These are phyloP conservation scores for Rasamsonia emersonii DNA, from an alignment of 2,329 filamentous ascomycete species.

Conservation along the genomic window DNA sequence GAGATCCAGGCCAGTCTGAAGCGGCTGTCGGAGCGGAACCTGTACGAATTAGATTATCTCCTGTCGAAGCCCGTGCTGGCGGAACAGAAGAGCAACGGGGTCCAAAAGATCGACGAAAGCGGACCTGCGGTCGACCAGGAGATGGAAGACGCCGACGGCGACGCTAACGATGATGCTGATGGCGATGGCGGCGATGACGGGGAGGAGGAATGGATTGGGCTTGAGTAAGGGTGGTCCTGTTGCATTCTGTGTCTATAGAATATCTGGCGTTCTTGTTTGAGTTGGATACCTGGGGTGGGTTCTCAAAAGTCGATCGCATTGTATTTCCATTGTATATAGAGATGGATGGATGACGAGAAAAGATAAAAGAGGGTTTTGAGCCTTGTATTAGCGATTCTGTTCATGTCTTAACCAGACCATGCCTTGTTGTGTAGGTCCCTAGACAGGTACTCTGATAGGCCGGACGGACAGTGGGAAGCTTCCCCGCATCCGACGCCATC, in stretches of 20 bases:
- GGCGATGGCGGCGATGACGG: slow-evolving; percentile 28
- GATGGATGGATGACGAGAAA: too few relatives aligned
- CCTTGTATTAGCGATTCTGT: too few relatives aligned
- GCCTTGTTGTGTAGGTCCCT: too few relatives aligned
- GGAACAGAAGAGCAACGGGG: slow-evolving; percentile 17
- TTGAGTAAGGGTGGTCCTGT: slow-evolving; percentile 33
- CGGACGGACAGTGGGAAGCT: too few relatives aligned
- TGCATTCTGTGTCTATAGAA: slow-evolving; percentile 12
- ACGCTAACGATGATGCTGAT: slow-evolving; percentile 33
- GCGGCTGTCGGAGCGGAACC: slow-evolving; percentile 75
- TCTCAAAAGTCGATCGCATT: slow-evolving; percentile 12
- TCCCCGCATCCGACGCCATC: too few relatives aligned
- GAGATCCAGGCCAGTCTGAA: slow-evolving; percentile 77
- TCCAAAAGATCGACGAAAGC: slow-evolving; percentile 22
- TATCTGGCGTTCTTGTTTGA: slow-evolving; percentile 10
- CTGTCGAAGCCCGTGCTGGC: slow-evolving; percentile 43
- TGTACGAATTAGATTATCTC: slow-evolving; percentile 82
- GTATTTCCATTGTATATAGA: slow-evolving; percentile 4
- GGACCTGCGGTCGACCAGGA: slow-evolving; percentile 11
- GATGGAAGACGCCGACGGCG: slow-evolving; percentile 19
- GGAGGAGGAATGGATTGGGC: slow-evolving; percentile 46
- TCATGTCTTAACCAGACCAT: too few relatives aligned
- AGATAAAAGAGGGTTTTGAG: too few relatives aligned
- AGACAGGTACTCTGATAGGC: too few relatives aligned
- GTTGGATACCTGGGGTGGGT: slow-evolving; percentile 22